Evolutionary conservation across 257 asterid genomes (phyloP).

Genomic region (Linaria vulgaris): DNA sequence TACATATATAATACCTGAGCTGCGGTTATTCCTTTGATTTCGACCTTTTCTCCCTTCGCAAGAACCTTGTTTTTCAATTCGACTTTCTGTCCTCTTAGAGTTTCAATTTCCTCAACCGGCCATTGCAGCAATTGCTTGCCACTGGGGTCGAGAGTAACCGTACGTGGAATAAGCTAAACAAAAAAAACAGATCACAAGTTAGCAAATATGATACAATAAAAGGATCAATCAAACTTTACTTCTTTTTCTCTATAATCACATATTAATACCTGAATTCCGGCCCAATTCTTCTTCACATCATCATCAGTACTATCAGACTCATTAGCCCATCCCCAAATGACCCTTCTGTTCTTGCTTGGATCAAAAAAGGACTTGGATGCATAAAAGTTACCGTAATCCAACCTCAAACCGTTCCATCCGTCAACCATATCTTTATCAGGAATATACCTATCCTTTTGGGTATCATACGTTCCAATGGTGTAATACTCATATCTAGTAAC

Average conservation of each 20-base stretch:
- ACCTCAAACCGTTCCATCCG: slow-evolving; percentile 57
- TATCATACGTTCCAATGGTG: slow-evolving; percentile 47
- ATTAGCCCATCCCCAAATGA: slow-evolving; percentile 81
- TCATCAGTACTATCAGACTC: slow-evolving; percentile 48
- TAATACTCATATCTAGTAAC: slow-evolving; percentile 59
- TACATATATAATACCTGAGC: slow-evolving; percentile 38
- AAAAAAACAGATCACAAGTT: not conserved
- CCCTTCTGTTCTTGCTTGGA: slow-evolving; percentile 45
- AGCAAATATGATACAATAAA: not conserved
- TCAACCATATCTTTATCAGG: slow-evolving; percentile 57
- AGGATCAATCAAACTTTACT: no score
- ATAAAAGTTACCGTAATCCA: slow-evolving; percentile 66
- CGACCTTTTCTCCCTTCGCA: slow-evolving; percentile 27
- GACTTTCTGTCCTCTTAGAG: slow-evolving; percentile 33
- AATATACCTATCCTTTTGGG: slow-evolving; percentile 36
- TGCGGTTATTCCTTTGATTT: slow-evolving; percentile 44
- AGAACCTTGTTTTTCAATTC: slow-evolving; percentile 25
- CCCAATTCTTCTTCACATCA: slow-evolving; percentile 64
- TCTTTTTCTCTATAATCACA: no score
- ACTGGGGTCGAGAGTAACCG: slow-evolving; percentile 38
- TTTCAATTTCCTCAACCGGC: slow-evolving; percentile 51
- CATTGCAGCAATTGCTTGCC: slow-evolving; percentile 52
- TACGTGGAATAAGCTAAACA: slow-evolving; percentile 42
- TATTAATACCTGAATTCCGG: slow-evolving; percentile 52
- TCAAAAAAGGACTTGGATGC: slow-evolving; percentile 77